phyloP scores from a whole-genome alignment of 108 stramenopile genomes.

The Nitzschia inconspicua region DNA sequence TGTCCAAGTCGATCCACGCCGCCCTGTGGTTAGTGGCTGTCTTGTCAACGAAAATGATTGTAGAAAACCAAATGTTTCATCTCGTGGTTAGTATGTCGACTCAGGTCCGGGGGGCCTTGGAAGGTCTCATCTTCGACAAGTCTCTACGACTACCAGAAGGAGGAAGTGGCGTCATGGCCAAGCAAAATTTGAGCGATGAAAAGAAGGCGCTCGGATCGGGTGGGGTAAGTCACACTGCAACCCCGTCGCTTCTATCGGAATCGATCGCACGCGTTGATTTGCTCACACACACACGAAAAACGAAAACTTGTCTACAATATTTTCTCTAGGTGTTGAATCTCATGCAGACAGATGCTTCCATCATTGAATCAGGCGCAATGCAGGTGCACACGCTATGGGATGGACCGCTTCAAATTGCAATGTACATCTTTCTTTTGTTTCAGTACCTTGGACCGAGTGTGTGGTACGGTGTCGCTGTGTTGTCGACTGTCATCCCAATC shows the following conservation, averaged over 20 bases:
- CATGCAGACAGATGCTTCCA: constrained; percentile 84
- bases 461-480: constrained; percentile 56
- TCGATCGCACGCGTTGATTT: no score
- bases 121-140: constrained; percentile 83
- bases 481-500: constrained; percentile 67
- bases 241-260: no score
- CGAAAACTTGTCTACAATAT: no score
- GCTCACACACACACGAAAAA: no score
- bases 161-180: constrained; percentile 35
- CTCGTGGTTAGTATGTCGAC: constrained; percentile 62
- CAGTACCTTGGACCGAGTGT: constrained; percentile 56
- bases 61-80: constrained; percentile 91
- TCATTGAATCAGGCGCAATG: constrained; percentile 69
- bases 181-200: constrained; percentile 2
- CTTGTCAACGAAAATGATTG: constrained; percentile 69
- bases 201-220: constrained; percentile 45
- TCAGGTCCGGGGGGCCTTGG: constrained; percentile 64
- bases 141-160: constrained; percentile 64
- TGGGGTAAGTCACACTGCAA: constrained; percentile 49
- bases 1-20: constrained; percentile 41
- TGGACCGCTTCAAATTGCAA: constrained; percentile 56
- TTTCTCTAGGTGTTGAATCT: constrained; percentile 58
- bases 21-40: constrained; percentile 48
- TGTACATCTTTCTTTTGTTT: constrained; percentile 63
- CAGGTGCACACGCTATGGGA: constrained; percentile 90